Evolutionary conservation across 2,329 filamentous ascomycete genomes (phyloP), one percentile per base, ranked within the genome.

Genomic region (Colletotrichum liriopes): DNA sequence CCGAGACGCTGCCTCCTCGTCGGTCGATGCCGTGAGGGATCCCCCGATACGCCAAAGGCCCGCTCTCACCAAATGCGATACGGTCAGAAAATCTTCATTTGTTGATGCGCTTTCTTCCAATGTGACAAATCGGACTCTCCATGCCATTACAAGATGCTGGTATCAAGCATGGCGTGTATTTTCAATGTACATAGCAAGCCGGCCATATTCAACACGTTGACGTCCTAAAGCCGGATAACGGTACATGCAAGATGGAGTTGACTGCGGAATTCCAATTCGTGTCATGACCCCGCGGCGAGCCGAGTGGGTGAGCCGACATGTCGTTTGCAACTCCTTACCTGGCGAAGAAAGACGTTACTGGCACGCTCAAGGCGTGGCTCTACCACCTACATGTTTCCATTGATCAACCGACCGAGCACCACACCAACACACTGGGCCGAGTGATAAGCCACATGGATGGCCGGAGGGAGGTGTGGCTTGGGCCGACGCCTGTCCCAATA

Each of bases 381-480:
- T 41, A 55, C 52, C 16, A 29, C 47, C 55, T 11, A 3, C 20
- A n/a, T 39, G 65, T 63, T 58, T 45, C 55, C 35, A 51, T 26
- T 9, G 67, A 68, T 41, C 58, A 51, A 69, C 49, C 56, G 51
- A 55, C 68, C 41, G 43, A 54, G 51, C 47, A 61, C 43, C 55
- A 45, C 63, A 45, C 45, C 59, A 56, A 37, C 20, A 67, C 14
- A 18, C 29, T 55, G 16, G 39, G n/a, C n/a, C 59, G 58, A 49
- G 26, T 37, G 23, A 67, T 59, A 69, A 72, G 69, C 69, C 65
- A 69, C 69, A 72, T 58, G 39, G 69, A 47, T 43, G 56, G 51
- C 52, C 65, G 65, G 23, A 26, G 26, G 29, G 59, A 67, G 37
- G 35, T 72, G 65, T 69, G 65, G 69, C 59, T 69, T 64, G 52